These are phyloP conservation scores for Boeremia lycopersici DNA, from an alignment of 2,329 filamentous ascomycete genomes.

Conservation along the genomic window DNA sequence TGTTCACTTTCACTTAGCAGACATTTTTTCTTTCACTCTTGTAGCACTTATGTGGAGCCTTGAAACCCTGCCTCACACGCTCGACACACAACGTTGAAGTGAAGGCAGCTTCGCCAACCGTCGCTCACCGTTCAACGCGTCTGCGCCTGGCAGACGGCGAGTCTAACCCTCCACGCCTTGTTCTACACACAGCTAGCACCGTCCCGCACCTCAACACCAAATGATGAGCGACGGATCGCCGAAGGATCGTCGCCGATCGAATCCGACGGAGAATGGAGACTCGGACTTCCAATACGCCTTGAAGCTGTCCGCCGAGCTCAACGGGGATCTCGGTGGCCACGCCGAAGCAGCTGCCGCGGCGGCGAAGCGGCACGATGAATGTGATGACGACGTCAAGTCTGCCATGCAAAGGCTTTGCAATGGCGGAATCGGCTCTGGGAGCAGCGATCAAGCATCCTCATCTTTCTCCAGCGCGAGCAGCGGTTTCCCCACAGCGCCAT, in stretches of 20 bases:
- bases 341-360: conserved; percentile 1
- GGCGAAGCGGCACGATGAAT: not conserved
- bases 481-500: not conserved
- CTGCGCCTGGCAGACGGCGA: not conserved
- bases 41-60: not conserved
- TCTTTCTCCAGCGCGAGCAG: no score
- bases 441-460: not conserved
- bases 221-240: not conserved
- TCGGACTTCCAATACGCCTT: conserved; percentile 1
- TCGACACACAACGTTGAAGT: not conserved
- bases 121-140: not conserved
- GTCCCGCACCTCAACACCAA: not conserved
- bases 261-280: not conserved
- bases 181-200: not conserved
- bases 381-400: conserved; percentile 11
- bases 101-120: conserved; percentile 3
- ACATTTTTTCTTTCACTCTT: not conserved
- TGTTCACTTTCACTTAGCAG: not conserved
- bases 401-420: not conserved
- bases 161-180: not conserved
- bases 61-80: conserved; percentile 10
- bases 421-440: not conserved
- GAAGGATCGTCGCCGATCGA: not conserved
- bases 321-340: not conserved
- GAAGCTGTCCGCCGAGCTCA: conserved; percentile 15